These are phyloP conservation scores for Lathyrus aphaca DNA, from an alignment of 306 rosid genomes.

Conservation along the genomic window DNA sequence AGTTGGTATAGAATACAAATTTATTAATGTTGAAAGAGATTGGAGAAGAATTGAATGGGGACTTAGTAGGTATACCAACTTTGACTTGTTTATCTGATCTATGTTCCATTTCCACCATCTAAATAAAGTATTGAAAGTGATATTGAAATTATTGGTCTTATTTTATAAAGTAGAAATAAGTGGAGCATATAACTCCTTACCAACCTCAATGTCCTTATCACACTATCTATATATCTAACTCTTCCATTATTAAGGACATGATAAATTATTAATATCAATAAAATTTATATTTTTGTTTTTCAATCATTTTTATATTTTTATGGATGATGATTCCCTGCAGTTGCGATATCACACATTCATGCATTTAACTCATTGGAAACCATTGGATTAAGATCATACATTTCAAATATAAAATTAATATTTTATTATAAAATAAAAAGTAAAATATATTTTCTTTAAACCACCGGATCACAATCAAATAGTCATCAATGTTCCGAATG, in stretches of 20 bases:
- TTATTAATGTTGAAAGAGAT: neutral
- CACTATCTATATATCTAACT: slow-evolving; percentile 4
- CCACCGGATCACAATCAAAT: too few relatives aligned
- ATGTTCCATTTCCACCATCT: neutral
- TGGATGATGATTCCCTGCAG: too few relatives aligned
- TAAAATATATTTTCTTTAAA: too few relatives aligned
- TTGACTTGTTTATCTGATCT: slow-evolving; percentile 37
- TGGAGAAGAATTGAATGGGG: neutral
- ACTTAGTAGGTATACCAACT: slow-evolving; percentile 57
- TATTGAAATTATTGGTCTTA: neutral
- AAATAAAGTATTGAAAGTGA: neutral
- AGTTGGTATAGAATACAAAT: neutral
- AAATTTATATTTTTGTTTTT: too few relatives aligned
- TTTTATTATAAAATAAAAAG: too few relatives aligned
- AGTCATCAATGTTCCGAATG: too few relatives aligned
- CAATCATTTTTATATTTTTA: too few relatives aligned
- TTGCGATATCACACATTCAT: too few relatives aligned
- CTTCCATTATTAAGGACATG: neutral
- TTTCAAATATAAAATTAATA: too few relatives aligned
- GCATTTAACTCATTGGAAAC: too few relatives aligned
- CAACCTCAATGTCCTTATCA: slow-evolving; percentile 49
- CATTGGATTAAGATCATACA: too few relatives aligned
- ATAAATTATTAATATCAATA: neutral
- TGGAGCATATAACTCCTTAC: slow-evolving; percentile 50
- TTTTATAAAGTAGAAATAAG: neutral